Base-by-base conservation (phyloP, 2,329 filamentous ascomycete species). In the Geoglossum cookeanum region DNA sequence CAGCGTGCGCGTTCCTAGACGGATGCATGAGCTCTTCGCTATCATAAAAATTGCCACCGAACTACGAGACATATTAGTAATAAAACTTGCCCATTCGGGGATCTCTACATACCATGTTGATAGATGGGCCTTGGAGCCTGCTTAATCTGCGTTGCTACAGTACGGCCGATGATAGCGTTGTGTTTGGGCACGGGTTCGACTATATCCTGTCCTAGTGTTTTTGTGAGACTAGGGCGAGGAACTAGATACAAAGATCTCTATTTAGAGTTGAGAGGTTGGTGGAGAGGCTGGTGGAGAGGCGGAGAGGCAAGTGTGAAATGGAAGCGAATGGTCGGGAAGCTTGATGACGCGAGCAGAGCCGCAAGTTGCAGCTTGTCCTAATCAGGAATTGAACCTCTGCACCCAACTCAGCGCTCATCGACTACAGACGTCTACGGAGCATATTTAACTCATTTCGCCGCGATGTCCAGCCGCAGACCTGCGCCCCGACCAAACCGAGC, bases 401-500 rank as follows among this genome's bases (percentile, higher is more conserved):
- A 53, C n/a, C 4, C 6, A 13, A 22, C 11, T n/a, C 27, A 3
- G 13, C 11, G 30, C 22, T 3, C 49, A 17, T 53, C 30, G 5
- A 32, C 27, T 1, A 11, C 17, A 22, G 13, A 7, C 1, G 39
- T 42, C 13, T 15, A 35, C 15, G 22, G 22, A 22, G 22, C 22
- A 22, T 22, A 22, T 22, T 53, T 9, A 35, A 1, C 17, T 27
- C 22, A 15, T 17, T 30, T 3, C 33, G 22, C 51, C 27, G 61
- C 30, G 39, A 83, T 80, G 76, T 74, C 80, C 11, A 78, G 78
- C 56, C 70, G 77, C 63, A 78, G 75, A 65, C 75, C 79, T 56
- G 80, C 83, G 32, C 85, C 84, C 56, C 84, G 87, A 42, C 87
- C 87, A 8, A 94, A 91, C 72, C 84, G 89, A 62, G 84, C 80